A percentile compares a stretch with the other conserved stretches of the same genome.
phyloP scores from a whole-genome alignment of 139 green algal genomes.

The Penium margaritaceum region DNA sequence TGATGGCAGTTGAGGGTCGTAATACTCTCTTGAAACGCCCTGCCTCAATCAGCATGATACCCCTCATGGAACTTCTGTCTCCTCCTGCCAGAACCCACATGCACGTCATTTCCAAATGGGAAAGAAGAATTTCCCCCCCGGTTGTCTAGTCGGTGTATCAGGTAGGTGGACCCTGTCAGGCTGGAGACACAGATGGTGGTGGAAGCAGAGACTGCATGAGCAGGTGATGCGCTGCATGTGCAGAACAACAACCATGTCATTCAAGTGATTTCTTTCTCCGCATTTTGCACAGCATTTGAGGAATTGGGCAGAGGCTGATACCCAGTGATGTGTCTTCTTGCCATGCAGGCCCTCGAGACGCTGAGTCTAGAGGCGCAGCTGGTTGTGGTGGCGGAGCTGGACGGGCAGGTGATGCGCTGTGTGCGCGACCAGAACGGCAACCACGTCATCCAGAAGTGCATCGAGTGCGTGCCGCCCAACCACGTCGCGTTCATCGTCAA shows the following conservation, averaged over 20 bases:
- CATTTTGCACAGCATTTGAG: too few relatives aligned
- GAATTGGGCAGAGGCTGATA: constrained; percentile 88
- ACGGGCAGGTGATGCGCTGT: constrained; percentile 63
- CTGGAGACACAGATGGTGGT: constrained; percentile 44
- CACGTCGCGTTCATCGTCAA: constrained; percentile 62
- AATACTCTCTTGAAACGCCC: too few relatives aligned
- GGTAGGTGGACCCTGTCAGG: constrained; percentile 49
- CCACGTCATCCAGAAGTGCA: constrained; percentile 88
- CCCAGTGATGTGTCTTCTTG: too few relatives aligned
- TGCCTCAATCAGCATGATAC: too few relatives aligned
- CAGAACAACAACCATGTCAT: constrained; percentile 95
- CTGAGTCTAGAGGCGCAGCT: constrained; percentile 41
- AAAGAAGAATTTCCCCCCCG: not conserved
- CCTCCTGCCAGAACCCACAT: too few relatives aligned
- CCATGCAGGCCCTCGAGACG: constrained; percentile 48
- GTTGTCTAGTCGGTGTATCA: not conserved
- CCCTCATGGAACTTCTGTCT: too few relatives aligned
- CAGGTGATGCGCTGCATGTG: constrained; percentile 66
- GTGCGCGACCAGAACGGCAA: constrained; percentile 92
- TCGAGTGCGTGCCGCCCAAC: constrained; percentile 69
- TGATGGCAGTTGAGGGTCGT: too few relatives aligned
- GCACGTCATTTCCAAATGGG: not conserved
- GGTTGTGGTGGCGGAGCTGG: constrained; percentile 58
- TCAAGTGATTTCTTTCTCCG: too few relatives aligned
- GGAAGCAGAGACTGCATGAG: constrained; percentile 59